Base-by-base conservation (phyloP, 1,284 basidiomycete genomes). In the Ustilago cynodontis region DNA sequence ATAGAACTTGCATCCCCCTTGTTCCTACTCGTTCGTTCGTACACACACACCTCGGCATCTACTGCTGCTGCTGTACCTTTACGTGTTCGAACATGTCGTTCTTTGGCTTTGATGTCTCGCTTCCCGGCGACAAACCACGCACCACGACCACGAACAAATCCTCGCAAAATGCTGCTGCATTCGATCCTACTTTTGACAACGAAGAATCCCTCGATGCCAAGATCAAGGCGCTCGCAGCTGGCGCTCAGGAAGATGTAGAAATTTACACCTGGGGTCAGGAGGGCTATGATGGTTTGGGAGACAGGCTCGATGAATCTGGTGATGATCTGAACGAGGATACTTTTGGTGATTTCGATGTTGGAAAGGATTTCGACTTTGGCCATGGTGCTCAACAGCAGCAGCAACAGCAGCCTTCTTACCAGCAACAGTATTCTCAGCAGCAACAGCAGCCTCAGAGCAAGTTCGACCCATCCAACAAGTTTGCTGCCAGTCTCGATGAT, bases 291-390 rank as follows among this genome's bases (percentile, higher is more conserved):
- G 93, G 92, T n/a, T 90, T 95, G 11, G 94, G 92, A 51, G 92
- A 93, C 86, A 90, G 91, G 65, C 89, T 98, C 67, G 91, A 93
- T 80, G 96, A 98, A 86, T 65, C 78, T 9, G 73, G 74, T 31
- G 79, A 82, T 59, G 81, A 79, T 29, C 53, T 82, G 20, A 82
- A 82, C 71, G 94, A 97, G 84, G 94, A 97, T 88, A 99, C 96
- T 1, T 99, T 99, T 87, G 96, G 95, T 41, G 71, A 76, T 20
- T 47, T 77, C 50, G 81, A 79, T 49, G 76, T 78, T 26, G 82
- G 92, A 85, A 93, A 92, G 86, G 94, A 98, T 87, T 98, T 98
- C 85, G 93, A 97, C 88, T 98, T 97, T 87, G 88, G 87, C 26
- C 85, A 84, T 39, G 77, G 82, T 45, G 82, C 85, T 31, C 68